Evolutionary conservation across 306 rosid genomes (phyloP), one percentile per base, ranked within the genome.

Genomic region (Trichosanthes cucumerina): DNA sequence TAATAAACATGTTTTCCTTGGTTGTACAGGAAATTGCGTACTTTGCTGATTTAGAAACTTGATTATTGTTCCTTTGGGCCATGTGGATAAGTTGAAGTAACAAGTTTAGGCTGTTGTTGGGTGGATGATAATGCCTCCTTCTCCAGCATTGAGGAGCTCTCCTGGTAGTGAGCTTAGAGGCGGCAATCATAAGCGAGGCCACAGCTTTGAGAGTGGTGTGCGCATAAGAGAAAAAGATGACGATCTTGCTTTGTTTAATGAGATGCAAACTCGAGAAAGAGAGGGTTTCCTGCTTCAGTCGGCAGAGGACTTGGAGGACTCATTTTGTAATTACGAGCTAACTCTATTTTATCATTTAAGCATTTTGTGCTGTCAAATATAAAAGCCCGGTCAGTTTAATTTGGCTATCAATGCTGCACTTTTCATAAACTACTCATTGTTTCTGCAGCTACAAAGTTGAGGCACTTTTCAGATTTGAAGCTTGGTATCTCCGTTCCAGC

Each of bases 121-220:
- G 78, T 81, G 56, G 79, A 86, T 73, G 44, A 81, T 84, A 86
- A 92, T 92, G 95, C 93, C 97, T 28, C 89, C 93, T 76, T 90
- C 97, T 38, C 97, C 97, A 7, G 89, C 91, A 60, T 38, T 90
- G 90, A 85, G 95, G 82, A 87, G 56, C 86, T 90, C 97, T 79
- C 97, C 92, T 0, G 92, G 88, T 36, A 83, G 89, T 80, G 97
- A 88, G 81, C 58, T 65, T 11, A 92, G 88, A 78, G 86, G 70
- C 43, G 82, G 80, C 70, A 89, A 84, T 74, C 94, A 92, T 84
- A 86, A 84, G 85, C 83, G 97, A 79, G 91, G 97, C 5, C 90
- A 83, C 43, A 92, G 96, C 83, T 89, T 92, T 23, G 97, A 92
- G 62, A 72, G 92, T 4, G 91, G 92, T 56, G 47, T 89, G 85